A percentile compares a stretch with the other conserved stretches of the same genome.
These are phyloP conservation scores for Vitellaria paradoxa DNA, from an alignment of 179 eudicot species.

Conservation along the genomic window DNA sequence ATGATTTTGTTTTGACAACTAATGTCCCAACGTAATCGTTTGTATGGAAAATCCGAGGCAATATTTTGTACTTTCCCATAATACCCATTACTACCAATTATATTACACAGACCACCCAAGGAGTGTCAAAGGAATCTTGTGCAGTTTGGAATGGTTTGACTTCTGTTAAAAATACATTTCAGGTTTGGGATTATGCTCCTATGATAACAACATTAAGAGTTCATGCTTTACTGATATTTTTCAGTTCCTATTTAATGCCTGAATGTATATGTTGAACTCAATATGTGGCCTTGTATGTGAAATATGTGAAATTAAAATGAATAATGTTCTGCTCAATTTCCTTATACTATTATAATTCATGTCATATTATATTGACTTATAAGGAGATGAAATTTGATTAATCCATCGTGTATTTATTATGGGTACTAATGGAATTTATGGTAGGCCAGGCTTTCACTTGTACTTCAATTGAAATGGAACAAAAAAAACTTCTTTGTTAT, in stretches of 20 bases:
- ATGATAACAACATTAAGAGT: background rate
- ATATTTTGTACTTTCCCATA: background rate
- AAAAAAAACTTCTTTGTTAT: background rate
- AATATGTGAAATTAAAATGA: background rate
- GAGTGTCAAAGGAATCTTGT: slow-evolving; percentile 1
- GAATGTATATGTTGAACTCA: no score
- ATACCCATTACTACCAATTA: background rate
- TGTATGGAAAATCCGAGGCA: no score
- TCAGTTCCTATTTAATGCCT: background rate
- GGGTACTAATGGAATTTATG: background rate
- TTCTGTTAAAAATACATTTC: background rate
- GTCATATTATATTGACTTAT: slow-evolving; percentile 1
- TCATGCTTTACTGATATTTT: background rate
- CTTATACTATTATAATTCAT: background rate
- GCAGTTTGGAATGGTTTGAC: background rate
- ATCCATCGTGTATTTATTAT: background rate
- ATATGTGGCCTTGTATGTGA: background rate
- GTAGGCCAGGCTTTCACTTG: background rate
- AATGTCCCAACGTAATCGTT: no score
- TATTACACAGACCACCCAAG: background rate
- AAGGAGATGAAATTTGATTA: background rate
- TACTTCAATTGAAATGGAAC: background rate
- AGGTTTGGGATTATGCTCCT: background rate
- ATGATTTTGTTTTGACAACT: no score
- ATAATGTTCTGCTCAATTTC: background rate